Percentiles rank a stretch among this genome's conserved stretches.
Conservation (phyloP, 805 yeast genomes). For the Sugiyamaella boreocaroliniensis region DNA sequence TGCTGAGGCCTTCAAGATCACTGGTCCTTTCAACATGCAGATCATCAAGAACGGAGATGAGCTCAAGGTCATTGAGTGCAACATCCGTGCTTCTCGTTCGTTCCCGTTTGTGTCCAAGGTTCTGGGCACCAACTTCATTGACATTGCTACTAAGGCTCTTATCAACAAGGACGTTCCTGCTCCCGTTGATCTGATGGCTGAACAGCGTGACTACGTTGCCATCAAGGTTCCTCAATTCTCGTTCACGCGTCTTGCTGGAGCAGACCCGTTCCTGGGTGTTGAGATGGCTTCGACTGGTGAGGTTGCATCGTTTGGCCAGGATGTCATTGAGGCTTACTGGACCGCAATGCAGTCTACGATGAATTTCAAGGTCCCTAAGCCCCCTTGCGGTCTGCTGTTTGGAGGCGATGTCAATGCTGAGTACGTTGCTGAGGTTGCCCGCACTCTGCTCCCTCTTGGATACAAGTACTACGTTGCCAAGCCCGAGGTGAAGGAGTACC, state of each 20-base stretch:
- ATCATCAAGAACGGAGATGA: conserved; percentile 65
- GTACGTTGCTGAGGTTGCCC: conserved; percentile 67
- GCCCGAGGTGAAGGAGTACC: conserved; percentile 61
- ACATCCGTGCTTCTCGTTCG: conserved; percentile 96
- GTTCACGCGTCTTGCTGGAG: conserved; percentile 96
- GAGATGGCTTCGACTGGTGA: conserved; percentile 99
- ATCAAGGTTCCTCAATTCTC: conserved; percentile 98
- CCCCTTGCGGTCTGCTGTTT: conserved; percentile 81
- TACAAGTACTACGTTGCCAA: conserved; percentile 78
- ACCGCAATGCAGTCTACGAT: conserved; percentile 92
- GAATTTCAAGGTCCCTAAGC: conserved; percentile 92
- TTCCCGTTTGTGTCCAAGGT: conserved; percentile 99
- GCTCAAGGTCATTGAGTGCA: conserved; percentile 96
- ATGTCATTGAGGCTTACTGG: conserved; percentile 91
- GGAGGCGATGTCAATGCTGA: conserved; percentile 86
- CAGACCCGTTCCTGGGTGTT: conserved; percentile 97
- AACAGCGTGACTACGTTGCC: conserved; percentile 76
- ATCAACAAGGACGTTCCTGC: conserved; percentile 61
- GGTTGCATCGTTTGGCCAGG: conserved; percentile 91
- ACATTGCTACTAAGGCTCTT: conserved; percentile 85
- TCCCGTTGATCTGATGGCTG: conserved; percentile 78
- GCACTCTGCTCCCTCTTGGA: conserved; percentile 62
- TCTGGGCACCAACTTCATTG: conserved; percentile 88
- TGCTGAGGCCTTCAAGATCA: conserved; percentile 88
- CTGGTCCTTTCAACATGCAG: conserved; percentile 99